Evolutionary conservation across 1,284 basidiomycete species (phyloP).

Genomic region (Sphagnurus paluster): DNA sequence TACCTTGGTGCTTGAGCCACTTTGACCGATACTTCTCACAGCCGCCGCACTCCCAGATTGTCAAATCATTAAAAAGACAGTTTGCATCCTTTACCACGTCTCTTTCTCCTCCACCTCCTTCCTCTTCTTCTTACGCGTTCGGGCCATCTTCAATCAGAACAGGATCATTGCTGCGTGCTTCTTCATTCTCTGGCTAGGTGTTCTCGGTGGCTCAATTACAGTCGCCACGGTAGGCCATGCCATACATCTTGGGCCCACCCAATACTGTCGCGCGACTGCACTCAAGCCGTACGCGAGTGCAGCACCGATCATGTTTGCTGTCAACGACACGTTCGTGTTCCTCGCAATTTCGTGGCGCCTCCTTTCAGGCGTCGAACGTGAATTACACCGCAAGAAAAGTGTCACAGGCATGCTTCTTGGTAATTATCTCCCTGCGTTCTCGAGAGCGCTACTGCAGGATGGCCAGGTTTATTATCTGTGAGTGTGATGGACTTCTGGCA

Average conservation of each 20-base stretch:
- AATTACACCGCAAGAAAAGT: background rate
- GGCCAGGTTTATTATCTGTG: slow-evolving; percentile 21
- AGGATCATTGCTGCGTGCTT: slow-evolving; percentile 25
- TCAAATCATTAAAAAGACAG: slow-evolving; percentile 12
- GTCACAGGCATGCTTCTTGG: slow-evolving; percentile 8
- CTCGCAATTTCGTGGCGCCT: slow-evolving; percentile 20
- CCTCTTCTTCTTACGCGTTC: slow-evolving; percentile 36
- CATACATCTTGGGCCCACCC: slow-evolving; percentile 15
- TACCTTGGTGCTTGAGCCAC: background rate
- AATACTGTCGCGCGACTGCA: slow-evolving; percentile 10
- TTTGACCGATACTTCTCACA: background rate
- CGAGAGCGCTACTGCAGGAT: slow-evolving; percentile 15
- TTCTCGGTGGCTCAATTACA: slow-evolving; percentile 12
- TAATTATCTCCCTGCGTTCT: slow-evolving; percentile 15
- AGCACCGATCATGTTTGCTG: slow-evolving; percentile 11
- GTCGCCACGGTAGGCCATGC: slow-evolving; percentile 10
- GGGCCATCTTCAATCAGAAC: slow-evolving; percentile 14
- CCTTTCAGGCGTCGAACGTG: slow-evolving; percentile 2
- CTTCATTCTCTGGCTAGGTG: slow-evolving; percentile 30
- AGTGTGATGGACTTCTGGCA: background rate
- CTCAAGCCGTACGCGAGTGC: slow-evolving; percentile 13
- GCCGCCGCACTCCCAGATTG: slow-evolving; percentile 19
- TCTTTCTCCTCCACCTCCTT: slow-evolving; percentile 29
- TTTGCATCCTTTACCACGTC: slow-evolving; percentile 19
- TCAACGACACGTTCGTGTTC: slow-evolving; percentile 20